Evolutionary conservation across 2,329 filamentous ascomycete species (phyloP).

Genomic region (Trichoderma endophyticum): DNA sequence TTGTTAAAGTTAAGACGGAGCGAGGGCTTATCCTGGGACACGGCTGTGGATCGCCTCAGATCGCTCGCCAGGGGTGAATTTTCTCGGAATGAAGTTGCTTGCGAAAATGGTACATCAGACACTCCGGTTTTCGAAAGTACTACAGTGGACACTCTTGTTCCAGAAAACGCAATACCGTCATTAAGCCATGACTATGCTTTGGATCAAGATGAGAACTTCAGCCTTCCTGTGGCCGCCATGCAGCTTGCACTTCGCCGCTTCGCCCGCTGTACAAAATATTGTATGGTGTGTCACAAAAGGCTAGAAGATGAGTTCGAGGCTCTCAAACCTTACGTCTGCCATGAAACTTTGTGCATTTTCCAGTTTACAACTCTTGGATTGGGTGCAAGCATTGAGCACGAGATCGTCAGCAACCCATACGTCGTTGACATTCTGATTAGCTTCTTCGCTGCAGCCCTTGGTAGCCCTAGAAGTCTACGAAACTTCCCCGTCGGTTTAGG

Average conservation of each 20-base stretch:
- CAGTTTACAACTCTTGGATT: conserved; percentile 87
- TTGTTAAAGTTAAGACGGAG: conserved; percentile 59
- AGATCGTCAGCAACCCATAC: conserved; percentile 73
- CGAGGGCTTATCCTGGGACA: conserved; percentile 59
- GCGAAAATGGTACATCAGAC: background rate
- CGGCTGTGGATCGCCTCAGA: conserved; percentile 23
- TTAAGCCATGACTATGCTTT: conserved; percentile 32
- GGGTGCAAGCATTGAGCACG: conserved; percentile 80
- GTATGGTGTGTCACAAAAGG: conserved; percentile 75
- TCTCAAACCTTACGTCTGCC: conserved; percentile 77
- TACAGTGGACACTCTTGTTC: background rate
- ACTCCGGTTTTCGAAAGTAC: background rate
- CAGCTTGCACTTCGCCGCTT: conserved; percentile 77
- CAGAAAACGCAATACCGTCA: conserved; percentile 17
- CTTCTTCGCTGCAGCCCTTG: conserved; percentile 68
- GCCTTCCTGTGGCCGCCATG: conserved; percentile 58
- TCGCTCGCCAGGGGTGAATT: background rate
- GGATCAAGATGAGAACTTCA: conserved; percentile 36
- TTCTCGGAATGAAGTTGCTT: background rate
- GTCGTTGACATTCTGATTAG: conserved; percentile 83
- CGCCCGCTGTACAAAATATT: conserved; percentile 79
- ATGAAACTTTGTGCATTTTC: conserved; percentile 71
- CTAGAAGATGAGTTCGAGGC: conserved; percentile 63
- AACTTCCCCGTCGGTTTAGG: conserved; percentile 44
- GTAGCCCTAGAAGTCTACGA: conserved; percentile 35